Evolutionary conservation across 805 yeast genomes (phyloP).

Genomic region (Vanderwaltozyma tropicalis): DNA sequence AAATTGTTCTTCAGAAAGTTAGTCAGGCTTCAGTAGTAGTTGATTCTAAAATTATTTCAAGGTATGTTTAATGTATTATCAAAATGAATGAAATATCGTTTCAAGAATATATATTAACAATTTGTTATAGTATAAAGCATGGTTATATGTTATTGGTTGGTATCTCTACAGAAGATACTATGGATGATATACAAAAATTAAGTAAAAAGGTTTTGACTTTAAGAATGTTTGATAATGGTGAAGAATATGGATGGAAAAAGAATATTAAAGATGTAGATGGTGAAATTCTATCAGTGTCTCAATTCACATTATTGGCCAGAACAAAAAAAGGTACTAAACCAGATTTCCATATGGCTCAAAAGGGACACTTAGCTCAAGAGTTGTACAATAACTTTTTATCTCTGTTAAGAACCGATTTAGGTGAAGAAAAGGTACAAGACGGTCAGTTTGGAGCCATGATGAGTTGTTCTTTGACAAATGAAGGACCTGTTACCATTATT

Average conservation of each 20-base stretch:
- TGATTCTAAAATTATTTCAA: constrained; percentile 55
- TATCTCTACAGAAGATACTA: constrained; percentile 65
- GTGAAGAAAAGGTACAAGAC: constrained; percentile 61
- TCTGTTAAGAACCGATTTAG: constrained; percentile 41
- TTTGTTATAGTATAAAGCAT: constrained; percentile 37
- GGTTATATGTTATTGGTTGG: constrained; percentile 84
- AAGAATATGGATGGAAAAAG: constrained; percentile 68
- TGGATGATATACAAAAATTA: constrained; percentile 58
- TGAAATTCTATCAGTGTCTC: constrained; percentile 78
- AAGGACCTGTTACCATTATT: constrained; percentile 86
- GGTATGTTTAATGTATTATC: constrained; percentile 27
- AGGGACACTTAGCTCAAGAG: constrained; percentile 46
- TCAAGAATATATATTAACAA: not conserved
- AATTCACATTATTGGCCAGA: constrained; percentile 80
- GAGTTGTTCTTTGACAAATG: constrained; percentile 82
- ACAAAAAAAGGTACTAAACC: constrained; percentile 90
- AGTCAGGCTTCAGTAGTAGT: constrained; percentile 85
- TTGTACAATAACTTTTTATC: constrained; percentile 40
- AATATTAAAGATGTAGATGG: constrained; percentile 55
- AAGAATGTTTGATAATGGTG: constrained; percentile 66
- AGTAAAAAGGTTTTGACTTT: constrained; percentile 57
- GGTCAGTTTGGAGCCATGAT: constrained; percentile 96
- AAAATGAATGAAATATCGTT: constrained; percentile 2
- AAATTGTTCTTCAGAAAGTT: constrained; percentile 83
- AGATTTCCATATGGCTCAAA: constrained; percentile 86